Evolutionary conservation across 129 eudicot species (phyloP), one percentile per base, ranked within the genome.

Genomic region (Centella asiatica): DNA sequence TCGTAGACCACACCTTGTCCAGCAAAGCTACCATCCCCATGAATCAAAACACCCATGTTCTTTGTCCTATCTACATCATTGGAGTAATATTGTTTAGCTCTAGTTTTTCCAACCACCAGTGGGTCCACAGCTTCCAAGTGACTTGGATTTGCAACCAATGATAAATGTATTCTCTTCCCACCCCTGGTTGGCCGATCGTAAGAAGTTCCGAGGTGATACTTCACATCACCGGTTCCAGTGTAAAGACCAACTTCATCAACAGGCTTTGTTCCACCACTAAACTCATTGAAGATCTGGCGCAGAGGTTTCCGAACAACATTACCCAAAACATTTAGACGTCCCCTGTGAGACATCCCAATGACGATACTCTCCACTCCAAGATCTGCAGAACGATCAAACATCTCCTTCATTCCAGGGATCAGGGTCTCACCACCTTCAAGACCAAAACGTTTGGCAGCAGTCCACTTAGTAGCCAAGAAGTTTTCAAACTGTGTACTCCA

Each of bases 61-160:
- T 72, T 92, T 4, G 99, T 92, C 70, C 99, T 80, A 68, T 87
- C 86, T 6, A 45, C 68, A 56, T 92, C 99, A 51, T 92, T 78
- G 2, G 99, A 84, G 72, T 79, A 92, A 69, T 87, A 92, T 51
- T 92, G 99, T 65, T 92, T 92, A 15, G 99, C 96, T 70, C 99
- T 80, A 25, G 99, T 92, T 74, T 92, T 92, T 33, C 98, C 98
- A 36, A 90, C 78, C 54, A 90, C 98, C 44, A 90, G 94, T 19
- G 98, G 98, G 46, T 92, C 96, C 28, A 92, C 99, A 63, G 99
- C 99, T 78, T 92, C 99, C 70, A 92, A 76, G 51, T 92, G 99
- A 63, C 99, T 92, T 0, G 99, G 99, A 71, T 92, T 92, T 62
- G 99, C 99, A 57, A 92, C 96, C 77, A 92, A 59, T 4, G 99